Evolutionary conservation across 495 filamentous ascomycete genomes (phyloP).

Genomic region (Neurospora africana): DNA sequence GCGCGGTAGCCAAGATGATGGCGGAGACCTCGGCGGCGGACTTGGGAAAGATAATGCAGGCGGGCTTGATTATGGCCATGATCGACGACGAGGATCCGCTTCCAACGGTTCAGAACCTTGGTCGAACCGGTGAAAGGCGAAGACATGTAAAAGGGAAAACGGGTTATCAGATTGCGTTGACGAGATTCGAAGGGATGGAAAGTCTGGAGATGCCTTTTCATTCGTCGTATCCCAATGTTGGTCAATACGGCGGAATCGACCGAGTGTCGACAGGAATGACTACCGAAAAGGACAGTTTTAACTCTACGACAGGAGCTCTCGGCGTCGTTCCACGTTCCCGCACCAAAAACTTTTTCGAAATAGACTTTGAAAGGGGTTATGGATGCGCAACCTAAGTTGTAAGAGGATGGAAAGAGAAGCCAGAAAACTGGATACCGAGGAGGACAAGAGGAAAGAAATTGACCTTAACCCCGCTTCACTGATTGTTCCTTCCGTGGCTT

Average conservation of each 20-base stretch:
- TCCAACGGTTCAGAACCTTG: not conserved
- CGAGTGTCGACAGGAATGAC: no score
- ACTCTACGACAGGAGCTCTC: not conserved
- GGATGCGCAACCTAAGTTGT: no score
- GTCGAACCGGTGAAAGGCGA: not conserved
- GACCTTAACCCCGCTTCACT: not conserved
- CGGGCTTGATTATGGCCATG: constrained; percentile 23
- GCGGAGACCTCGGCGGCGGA: constrained; percentile 25
- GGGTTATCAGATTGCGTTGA: not conserved
- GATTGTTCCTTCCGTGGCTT: not conserved
- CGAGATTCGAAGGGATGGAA: no score
- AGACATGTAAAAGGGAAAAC: not conserved
- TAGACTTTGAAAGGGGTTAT: no score
- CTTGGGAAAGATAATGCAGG: constrained; percentile 38
- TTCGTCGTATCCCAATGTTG: no score
- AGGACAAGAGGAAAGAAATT: not conserved
- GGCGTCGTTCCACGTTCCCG: not conserved
- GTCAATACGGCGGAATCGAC: no score
- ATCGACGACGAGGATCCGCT: not conserved
- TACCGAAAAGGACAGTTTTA: no score
- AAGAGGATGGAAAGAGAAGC: not conserved
- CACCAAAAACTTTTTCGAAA: no score
- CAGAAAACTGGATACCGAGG: no score
- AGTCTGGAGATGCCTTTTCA: no score
- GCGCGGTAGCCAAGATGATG: constrained; percentile 9